These are phyloP conservation scores for Penicillium palitans DNA, from an alignment of 2,329 filamentous ascomycete genomes.

Conservation along the genomic window DNA sequence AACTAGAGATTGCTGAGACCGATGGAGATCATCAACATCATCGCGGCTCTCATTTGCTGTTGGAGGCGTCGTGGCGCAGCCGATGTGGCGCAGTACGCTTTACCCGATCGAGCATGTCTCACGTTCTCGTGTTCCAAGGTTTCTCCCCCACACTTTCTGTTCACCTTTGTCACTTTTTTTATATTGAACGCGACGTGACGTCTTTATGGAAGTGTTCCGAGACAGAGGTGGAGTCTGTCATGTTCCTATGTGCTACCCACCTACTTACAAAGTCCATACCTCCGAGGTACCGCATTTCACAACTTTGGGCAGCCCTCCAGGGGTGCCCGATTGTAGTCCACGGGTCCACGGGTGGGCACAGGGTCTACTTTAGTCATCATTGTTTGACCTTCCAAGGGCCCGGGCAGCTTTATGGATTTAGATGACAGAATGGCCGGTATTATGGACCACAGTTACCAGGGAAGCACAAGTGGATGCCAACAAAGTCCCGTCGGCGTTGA, in stretches of 20 bases:
- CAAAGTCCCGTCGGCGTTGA: not conserved
- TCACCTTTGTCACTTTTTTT: not conserved
- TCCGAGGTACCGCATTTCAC: not conserved
- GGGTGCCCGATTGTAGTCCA: not conserved
- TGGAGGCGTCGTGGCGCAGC: slow-evolving; percentile 10
- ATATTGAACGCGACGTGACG: not conserved
- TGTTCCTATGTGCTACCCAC: not conserved
- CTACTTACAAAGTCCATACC: not conserved
- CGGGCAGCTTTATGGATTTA: not conserved
- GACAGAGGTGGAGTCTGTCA: not conserved
- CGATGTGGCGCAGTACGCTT: slow-evolving; percentile 13
- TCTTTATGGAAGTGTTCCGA: not conserved
- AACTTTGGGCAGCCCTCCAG: not conserved
- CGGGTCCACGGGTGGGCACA: not conserved
- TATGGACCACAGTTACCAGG: too few species aligned
- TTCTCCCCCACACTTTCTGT: slow-evolving; percentile 15
- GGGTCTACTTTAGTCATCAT: not conserved
- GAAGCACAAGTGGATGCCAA: not conserved
- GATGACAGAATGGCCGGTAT: not conserved
- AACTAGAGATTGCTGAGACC: slow-evolving; percentile 4
- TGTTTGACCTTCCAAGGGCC: not conserved
- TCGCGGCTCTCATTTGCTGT: slow-evolving; percentile 20
- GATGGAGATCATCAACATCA: slow-evolving; percentile 21
- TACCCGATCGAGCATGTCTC: slow-evolving; percentile 2
- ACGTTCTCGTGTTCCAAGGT: not conserved